Evolutionary conservation across 176 grass and related monocot species (phyloP).

Genomic region (Cocos nucifera): DNA sequence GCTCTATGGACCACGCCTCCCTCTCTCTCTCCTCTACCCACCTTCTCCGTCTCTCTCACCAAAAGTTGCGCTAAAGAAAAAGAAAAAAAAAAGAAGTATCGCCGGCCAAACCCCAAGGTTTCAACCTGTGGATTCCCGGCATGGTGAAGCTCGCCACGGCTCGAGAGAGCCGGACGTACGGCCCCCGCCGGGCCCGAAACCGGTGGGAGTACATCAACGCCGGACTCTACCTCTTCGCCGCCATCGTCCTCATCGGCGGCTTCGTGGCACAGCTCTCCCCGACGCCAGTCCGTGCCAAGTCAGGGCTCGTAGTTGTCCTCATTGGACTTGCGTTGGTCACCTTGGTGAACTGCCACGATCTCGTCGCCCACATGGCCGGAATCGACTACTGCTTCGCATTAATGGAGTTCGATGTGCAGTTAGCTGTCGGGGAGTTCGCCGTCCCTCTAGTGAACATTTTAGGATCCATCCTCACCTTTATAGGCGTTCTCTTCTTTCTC

Average conservation of each 20-base stretch:
- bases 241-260: conserved; percentile 36
- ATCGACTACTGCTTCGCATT: conserved; percentile 48
- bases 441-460: conserved; percentile 39
- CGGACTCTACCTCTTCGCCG: conserved; percentile 41
- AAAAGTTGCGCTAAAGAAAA: no score
- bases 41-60: not conserved
- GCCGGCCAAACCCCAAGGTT: no score
- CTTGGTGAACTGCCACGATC: conserved; percentile 57
- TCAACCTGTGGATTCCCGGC: no score
- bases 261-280: conserved; percentile 24
- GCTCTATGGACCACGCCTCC: not conserved
- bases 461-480: conserved; percentile 45
- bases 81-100: no score
- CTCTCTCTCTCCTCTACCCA: conserved; percentile 1
- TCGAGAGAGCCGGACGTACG: conserved; percentile 62
- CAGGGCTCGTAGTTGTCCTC: conserved; percentile 29
- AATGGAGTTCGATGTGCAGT: conserved; percentile 44
- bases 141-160: conserved; percentile 88
- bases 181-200: conserved; percentile 28
- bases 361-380: conserved; percentile 56
- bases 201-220: conserved; percentile 82
- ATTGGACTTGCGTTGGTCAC: conserved; percentile 30
- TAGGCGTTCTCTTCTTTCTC: conserved; percentile 57
- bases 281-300: not conserved
- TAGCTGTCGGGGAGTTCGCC: conserved; percentile 63